These are phyloP conservation scores for Magnolia officinalis DNA, from an alignment of 164 flowering plant species.

Conservation along the genomic window DNA sequence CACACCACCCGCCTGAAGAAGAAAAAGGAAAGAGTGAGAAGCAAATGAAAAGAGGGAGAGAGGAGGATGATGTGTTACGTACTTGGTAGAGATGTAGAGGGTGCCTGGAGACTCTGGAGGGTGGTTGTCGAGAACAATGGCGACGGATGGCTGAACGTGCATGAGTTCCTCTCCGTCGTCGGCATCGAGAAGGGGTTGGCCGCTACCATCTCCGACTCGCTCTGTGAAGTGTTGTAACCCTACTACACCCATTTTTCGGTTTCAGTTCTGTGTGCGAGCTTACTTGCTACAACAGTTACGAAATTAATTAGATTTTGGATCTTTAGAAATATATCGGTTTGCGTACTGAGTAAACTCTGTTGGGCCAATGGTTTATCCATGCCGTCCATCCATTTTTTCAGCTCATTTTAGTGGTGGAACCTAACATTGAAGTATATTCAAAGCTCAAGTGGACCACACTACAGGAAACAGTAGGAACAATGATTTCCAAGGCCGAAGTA, in stretches of 20 bases:
- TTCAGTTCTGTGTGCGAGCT: not conserved
- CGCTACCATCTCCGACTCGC: conserved; percentile 51
- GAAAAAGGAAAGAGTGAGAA: not conserved
- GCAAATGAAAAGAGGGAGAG: conserved; percentile 5
- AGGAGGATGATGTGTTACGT: conserved; percentile 3
- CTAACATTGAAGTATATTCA: too few species aligned
- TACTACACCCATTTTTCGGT: conserved; percentile 46
- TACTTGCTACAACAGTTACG: not conserved
- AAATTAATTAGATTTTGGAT: not conserved
- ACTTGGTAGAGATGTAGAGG: conserved; percentile 81
- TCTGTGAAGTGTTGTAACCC: conserved; percentile 59
- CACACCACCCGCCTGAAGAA: conserved; percentile 66
- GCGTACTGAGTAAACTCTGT: too few species aligned
- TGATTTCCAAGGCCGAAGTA: too few species aligned
- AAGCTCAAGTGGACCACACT: too few species aligned
- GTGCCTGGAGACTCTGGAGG: conserved; percentile 77
- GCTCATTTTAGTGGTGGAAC: too few species aligned
- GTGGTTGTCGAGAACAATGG: conserved; percentile 60
- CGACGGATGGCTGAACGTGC: conserved; percentile 61
- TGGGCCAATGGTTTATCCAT: too few species aligned
- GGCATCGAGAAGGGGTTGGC: conserved; percentile 55
- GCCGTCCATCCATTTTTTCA: too few species aligned
- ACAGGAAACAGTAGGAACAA: too few species aligned
- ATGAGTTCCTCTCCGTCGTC: conserved; percentile 69
- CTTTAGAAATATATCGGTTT: too few species aligned